Percentiles rank a stretch among this genome's conserved stretches.
These are phyloP conservation scores for Geranium rotundifolium DNA, from an alignment of 345 rosid species.

Conservation along the genomic window DNA sequence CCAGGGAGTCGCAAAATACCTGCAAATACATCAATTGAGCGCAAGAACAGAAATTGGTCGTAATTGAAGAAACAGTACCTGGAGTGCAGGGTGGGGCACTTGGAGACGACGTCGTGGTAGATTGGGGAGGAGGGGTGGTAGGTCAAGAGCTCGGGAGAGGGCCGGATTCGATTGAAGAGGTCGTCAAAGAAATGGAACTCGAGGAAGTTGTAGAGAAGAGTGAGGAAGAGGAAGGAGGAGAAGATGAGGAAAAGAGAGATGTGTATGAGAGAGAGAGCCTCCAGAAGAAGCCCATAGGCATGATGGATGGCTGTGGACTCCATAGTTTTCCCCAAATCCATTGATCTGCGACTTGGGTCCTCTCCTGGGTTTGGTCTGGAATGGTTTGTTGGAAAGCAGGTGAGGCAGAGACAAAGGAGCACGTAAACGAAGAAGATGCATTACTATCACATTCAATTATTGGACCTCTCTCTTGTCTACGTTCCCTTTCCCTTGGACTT, in stretches of 20 bases:
- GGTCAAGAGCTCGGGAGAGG: slow-evolving; percentile 19
- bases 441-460: too few species aligned
- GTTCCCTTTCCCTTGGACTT: too few species aligned
- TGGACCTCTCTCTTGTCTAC: too few species aligned
- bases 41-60: too few species aligned
- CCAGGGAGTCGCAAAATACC: slow-evolving; percentile 35
- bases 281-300: slow-evolving; percentile 26
- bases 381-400: too few species aligned
- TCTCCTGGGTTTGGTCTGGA: too few species aligned
- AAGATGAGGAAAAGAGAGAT: slow-evolving; percentile 16
- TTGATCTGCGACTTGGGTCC: too few species aligned
- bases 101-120: slow-evolving; percentile 24
- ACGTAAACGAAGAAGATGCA: too few species aligned
- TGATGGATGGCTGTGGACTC: too few species aligned
- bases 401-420: too few species aligned
- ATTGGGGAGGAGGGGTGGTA: slow-evolving; percentile 20
- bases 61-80: slow-evolving; percentile 11
- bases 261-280: slow-evolving; percentile 20
- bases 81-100: slow-evolving; percentile 22
- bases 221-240: neutral
- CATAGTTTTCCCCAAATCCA: too few species aligned
- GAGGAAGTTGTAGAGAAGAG: slow-evolving; percentile 25
- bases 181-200: slow-evolving; percentile 29
- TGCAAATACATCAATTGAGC: slow-evolving; percentile 4
- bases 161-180: slow-evolving; percentile 18